phyloP scores from a whole-genome alignment of 2,329 filamentous ascomycete species.

The Aspergillus carbonarius region DNA sequence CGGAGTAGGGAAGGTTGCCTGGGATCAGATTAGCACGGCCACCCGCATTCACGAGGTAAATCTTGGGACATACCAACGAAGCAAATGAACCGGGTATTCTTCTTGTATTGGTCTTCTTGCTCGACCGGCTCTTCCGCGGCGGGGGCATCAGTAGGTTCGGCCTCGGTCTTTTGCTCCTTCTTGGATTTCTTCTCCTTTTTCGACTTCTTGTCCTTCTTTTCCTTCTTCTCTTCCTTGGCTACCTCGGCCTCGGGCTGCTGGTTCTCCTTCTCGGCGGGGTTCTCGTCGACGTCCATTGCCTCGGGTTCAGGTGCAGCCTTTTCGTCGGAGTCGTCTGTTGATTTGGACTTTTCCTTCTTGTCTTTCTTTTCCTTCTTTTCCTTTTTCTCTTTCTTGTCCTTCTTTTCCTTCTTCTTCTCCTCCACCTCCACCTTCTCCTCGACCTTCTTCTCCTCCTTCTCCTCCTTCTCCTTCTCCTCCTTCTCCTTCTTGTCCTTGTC shows the following conservation, averaged over 20 bases:
- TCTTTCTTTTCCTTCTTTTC: slow-evolving; percentile 29
- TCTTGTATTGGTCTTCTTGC: slow-evolving; percentile 23
- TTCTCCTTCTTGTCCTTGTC: slow-evolving; percentile 30
- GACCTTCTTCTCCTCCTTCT: slow-evolving; percentile 20
- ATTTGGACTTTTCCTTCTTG: slow-evolving; percentile 13
- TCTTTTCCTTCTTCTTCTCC: slow-evolving; percentile 28
- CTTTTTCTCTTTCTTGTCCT: slow-evolving; percentile 26
- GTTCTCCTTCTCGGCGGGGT: slow-evolving; percentile 5
- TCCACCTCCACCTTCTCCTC: slow-evolving; percentile 26
- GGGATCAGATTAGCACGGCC: neutral
- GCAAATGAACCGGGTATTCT: slow-evolving; percentile 66
- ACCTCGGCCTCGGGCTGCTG: slow-evolving; percentile 1
- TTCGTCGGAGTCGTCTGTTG: neutral
- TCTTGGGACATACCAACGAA: slow-evolving; percentile 62
- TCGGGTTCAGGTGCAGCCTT: slow-evolving; percentile 9
- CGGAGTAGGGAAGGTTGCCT: slow-evolving; percentile 87
- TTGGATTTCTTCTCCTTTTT: slow-evolving; percentile 24
- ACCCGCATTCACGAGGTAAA: neutral
- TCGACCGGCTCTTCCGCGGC: slow-evolving; percentile 16
- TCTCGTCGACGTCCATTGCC: slow-evolving; percentile 19
- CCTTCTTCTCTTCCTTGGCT: slow-evolving; percentile 13
- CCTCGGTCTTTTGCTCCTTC: slow-evolving; percentile 27
- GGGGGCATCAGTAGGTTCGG: slow-evolving; percentile 14
- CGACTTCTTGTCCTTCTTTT: slow-evolving; percentile 18
- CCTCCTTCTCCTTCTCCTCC: slow-evolving; percentile 28